These are phyloP conservation scores for Pleurozium schreberi DNA, from an alignment of 225 moss, liverwort and hornwort species.

Conservation along the genomic window DNA sequence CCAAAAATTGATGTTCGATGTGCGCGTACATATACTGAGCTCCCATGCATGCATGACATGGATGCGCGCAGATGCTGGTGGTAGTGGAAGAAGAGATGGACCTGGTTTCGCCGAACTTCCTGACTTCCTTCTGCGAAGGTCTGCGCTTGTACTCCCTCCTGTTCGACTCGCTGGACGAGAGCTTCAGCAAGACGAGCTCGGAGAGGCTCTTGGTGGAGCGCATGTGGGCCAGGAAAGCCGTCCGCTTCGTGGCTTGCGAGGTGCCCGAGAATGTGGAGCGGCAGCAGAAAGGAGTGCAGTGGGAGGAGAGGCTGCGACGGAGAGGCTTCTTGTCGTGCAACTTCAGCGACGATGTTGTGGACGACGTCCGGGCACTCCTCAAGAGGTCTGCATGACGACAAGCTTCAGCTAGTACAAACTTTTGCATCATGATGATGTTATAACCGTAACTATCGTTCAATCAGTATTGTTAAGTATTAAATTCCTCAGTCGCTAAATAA, in stretches of 20 bases:
- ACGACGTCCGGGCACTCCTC: constrained; percentile 73
- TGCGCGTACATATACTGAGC: no score
- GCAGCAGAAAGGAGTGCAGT: constrained; percentile 56
- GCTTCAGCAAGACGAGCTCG: constrained; percentile 49
- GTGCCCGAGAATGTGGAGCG: constrained; percentile 34
- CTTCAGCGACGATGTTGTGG: constrained; percentile 71
- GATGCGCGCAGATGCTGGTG: constrained; percentile 47
- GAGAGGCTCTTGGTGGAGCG: constrained; percentile 72
- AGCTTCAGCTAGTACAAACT: no score
- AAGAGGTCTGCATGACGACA: constrained; percentile 22
- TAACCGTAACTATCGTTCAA: not conserved
- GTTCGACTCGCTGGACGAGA: constrained; percentile 62
- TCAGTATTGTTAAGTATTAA: no score
- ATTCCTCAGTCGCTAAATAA: no score
- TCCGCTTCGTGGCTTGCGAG: constrained; percentile 52
- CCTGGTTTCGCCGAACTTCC: constrained; percentile 37
- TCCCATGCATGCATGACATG: no score
- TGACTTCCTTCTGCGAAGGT: constrained; percentile 44
- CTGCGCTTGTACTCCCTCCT: constrained; percentile 52
- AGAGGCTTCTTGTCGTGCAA: constrained; percentile 25
- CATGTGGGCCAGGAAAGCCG: constrained; percentile 43
- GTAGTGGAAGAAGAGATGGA: constrained; percentile 63
- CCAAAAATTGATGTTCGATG: no score
- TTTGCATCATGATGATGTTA: not conserved
- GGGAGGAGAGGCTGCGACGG: constrained; percentile 45